Evolutionary conservation across 257 asterid genomes (phyloP).

Genomic region (Solanum piurae): DNA sequence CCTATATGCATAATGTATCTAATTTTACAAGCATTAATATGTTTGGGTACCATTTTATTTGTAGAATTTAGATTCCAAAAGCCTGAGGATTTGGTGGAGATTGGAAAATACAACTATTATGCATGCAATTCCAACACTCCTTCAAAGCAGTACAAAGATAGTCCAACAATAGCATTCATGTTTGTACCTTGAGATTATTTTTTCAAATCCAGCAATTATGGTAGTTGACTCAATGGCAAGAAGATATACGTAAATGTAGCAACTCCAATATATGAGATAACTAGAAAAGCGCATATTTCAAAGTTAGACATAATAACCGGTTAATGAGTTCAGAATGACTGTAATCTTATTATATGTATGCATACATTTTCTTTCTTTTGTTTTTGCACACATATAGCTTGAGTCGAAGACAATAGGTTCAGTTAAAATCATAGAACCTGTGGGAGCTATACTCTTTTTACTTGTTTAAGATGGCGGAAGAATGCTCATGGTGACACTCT

Average conservation of each 20-base stretch:
- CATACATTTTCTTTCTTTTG: background rate
- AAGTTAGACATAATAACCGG: background rate
- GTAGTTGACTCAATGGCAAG: too few species aligned
- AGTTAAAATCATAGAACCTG: too few species aligned
- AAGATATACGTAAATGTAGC: too few species aligned
- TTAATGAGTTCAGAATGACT: background rate
- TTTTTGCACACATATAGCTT: too few species aligned
- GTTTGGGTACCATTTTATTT: background rate
- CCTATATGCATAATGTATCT: too few species aligned
- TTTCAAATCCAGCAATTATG: too few species aligned
- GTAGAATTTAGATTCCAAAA: background rate
- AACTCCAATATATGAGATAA: background rate
- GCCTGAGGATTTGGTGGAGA: background rate
- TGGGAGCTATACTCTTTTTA: too few species aligned
- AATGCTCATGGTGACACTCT: background rate
- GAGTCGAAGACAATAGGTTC: too few species aligned
- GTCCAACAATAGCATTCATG: background rate
- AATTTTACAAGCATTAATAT: too few species aligned
- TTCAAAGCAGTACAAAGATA: background rate
- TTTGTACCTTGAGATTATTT: too few species aligned
- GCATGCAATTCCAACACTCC: background rate
- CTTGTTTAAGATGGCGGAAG: background rate
- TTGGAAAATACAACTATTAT: background rate
- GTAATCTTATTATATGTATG: background rate
- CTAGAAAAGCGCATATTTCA: background rate